These are phyloP conservation scores for Epichloe uncinata DNA, from an alignment of 2,329 filamentous ascomycete genomes.

Conservation along the genomic window DNA sequence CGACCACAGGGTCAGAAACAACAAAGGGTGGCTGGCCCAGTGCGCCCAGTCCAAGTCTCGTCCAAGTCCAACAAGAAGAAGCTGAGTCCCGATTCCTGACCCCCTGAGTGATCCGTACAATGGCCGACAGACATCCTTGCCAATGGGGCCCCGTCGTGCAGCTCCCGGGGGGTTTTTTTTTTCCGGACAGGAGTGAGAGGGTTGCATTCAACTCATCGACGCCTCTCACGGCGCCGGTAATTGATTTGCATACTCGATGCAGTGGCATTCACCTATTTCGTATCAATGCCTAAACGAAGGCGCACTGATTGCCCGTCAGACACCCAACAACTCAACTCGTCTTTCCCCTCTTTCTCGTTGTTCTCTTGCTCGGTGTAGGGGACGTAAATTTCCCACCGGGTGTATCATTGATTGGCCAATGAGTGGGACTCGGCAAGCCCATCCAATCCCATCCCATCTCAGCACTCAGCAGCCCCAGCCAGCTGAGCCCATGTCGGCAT, in stretches of 20 bases:
- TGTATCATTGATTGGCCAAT: background rate
- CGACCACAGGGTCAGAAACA: no score
- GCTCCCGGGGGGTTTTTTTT: background rate
- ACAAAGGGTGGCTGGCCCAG: no score
- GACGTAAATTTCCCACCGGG: no score
- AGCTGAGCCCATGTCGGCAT: background rate
- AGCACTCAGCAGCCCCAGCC: background rate
- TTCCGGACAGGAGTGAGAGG: background rate
- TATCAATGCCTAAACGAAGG: background rate
- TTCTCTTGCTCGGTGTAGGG: no score
- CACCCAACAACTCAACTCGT: background rate
- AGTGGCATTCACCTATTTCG: background rate
- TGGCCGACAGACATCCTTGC: background rate
- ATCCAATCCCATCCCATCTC: background rate
- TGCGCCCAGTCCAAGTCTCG: no score
- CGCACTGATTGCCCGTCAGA: background rate
- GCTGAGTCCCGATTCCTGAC: background rate
- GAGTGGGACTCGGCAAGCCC: background rate
- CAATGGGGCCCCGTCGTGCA: background rate
- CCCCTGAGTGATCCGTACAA: background rate
- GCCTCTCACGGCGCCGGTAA: background rate
- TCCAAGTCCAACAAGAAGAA: no score
- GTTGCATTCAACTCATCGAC: no score
- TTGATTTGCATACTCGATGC: background rate
- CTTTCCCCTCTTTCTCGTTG: no score